These are phyloP conservation scores for Omphalea diandra DNA, from an alignment of 441 rosid genomes.

Conservation along the genomic window DNA sequence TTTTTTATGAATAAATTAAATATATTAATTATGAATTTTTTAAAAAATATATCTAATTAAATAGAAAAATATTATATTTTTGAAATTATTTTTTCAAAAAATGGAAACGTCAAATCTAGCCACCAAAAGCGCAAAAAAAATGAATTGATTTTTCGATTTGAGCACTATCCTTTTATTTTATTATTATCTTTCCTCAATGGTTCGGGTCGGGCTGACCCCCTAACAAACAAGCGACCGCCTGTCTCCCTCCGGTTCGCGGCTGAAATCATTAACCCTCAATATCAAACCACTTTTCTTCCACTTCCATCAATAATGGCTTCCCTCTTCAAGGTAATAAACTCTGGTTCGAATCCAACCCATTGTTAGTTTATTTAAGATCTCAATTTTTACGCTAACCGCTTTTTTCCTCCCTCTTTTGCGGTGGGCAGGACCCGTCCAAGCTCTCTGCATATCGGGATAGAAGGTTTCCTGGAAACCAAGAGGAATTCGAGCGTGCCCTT, in stretches of 20 bases:
- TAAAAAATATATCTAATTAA: no score
- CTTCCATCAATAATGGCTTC: conserved; percentile 65
- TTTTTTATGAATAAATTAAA: no score
- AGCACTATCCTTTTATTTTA: no score
- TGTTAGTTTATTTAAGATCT: background rate
- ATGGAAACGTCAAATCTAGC: no score
- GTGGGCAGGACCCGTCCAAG: conserved; percentile 64
- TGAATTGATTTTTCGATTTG: no score
- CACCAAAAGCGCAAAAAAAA: no score
- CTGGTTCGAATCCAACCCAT: background rate
- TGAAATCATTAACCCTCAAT: background rate
- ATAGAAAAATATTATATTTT: no score
- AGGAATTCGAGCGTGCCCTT: conserved; percentile 80
- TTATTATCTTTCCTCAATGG: no score
- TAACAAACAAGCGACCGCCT: no score
- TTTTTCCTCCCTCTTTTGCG: background rate
- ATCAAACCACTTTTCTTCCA: background rate
- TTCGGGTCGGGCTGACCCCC: background rate
- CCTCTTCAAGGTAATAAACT: conserved; percentile 75
- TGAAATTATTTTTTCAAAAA: no score
- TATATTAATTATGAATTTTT: no score
- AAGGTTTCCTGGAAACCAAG: conserved; percentile 78
- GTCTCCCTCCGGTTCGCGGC: background rate
- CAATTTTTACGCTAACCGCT: no score
- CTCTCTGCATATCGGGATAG: conserved; percentile 87